Percentiles rank a stretch among this genome's conserved stretches.
Conservation (phyloP, 106 monocot species). For the Platanthera guangdongensis region DNA sequence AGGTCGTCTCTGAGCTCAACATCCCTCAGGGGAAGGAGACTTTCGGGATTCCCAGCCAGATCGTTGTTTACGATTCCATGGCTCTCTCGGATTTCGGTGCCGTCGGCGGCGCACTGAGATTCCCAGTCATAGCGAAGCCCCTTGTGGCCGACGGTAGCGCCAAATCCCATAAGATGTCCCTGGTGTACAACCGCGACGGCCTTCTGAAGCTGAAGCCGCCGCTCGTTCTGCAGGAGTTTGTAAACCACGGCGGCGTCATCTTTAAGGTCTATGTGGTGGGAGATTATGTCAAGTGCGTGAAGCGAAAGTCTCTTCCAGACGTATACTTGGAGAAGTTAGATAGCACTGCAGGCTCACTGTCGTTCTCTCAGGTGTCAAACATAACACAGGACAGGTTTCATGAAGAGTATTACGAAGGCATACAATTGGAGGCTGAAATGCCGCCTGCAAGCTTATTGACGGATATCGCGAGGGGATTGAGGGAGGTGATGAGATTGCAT, state of each 20-base stretch:
- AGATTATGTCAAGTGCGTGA: conserved; percentile 54
- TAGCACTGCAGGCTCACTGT: conserved; percentile 21
- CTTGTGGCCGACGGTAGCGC: conserved; percentile 51
- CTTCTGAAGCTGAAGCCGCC: conserved; percentile 43
- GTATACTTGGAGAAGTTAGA: conserved; percentile 26
- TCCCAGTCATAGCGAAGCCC: conserved; percentile 61
- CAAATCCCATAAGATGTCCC: conserved; percentile 53
- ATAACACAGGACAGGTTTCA: conserved; percentile 10
- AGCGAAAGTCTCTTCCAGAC: conserved; percentile 57
- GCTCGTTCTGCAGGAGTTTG: conserved; percentile 61
- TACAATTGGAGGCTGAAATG: conserved; percentile 32
- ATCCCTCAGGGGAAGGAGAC: conserved; percentile 20
- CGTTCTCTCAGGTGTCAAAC: conserved; percentile 60
- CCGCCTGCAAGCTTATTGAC: conserved; percentile 35
- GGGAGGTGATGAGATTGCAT: conserved; percentile 29
- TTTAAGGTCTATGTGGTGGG: conserved; percentile 70
- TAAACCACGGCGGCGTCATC: conserved; percentile 62
- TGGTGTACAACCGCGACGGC: conserved; percentile 30
- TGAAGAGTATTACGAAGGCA: conserved; percentile 13
- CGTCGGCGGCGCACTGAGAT: conserved; percentile 14
- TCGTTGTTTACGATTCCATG: conserved; percentile 23
- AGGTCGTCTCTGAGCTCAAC: conserved; percentile 38
- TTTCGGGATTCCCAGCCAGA: conserved; percentile 49
- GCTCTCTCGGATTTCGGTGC: conserved; percentile 24
- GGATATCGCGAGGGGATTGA: conserved; percentile 41